Percentiles rank a stretch among this genome's conserved stretches.
Conservation (phyloP, 2,329 filamentous ascomycete genomes). For the Botrytis tulipae region DNA sequence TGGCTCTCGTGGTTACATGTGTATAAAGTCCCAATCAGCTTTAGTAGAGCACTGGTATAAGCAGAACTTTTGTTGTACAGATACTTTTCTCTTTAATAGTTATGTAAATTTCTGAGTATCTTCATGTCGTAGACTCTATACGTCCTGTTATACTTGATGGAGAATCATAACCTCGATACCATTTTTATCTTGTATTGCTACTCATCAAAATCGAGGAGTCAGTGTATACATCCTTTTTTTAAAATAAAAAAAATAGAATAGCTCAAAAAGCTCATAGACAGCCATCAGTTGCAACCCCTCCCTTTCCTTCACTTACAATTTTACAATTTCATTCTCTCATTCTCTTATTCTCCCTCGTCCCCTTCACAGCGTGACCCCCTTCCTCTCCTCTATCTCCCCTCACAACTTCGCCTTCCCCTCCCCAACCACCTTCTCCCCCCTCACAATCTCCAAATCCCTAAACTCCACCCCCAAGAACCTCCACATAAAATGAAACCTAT, state of each 20-base stretch:
- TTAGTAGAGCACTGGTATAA: no score
- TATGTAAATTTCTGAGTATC: accelerated
- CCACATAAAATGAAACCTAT: slow-evolving; percentile 69
- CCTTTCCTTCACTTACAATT: background rate
- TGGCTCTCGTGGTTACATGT: no score
- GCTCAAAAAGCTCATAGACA: background rate
- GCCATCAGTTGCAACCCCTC: background rate
- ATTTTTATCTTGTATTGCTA: background rate
- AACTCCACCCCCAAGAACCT: slow-evolving; percentile 61
- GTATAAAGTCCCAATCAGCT: no score
- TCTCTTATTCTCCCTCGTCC: background rate
- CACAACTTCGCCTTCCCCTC: slow-evolving; percentile 22
- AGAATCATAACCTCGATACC: background rate
- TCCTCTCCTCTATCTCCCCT: background rate
- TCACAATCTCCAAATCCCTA: slow-evolving; percentile 51
- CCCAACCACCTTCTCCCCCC: slow-evolving; percentile 24
- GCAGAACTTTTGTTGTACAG: no score
- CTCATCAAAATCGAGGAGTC: background rate
- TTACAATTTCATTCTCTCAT: background rate
- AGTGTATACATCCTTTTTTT: background rate
- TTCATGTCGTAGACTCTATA: accelerated
- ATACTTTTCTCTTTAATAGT: background rate
- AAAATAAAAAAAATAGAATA: background rate
- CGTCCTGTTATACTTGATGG: background rate
- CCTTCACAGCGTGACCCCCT: no score